Evolutionary conservation across 495 filamentous ascomycete species (phyloP).

Genomic region (Hypoxylon perforatum): DNA sequence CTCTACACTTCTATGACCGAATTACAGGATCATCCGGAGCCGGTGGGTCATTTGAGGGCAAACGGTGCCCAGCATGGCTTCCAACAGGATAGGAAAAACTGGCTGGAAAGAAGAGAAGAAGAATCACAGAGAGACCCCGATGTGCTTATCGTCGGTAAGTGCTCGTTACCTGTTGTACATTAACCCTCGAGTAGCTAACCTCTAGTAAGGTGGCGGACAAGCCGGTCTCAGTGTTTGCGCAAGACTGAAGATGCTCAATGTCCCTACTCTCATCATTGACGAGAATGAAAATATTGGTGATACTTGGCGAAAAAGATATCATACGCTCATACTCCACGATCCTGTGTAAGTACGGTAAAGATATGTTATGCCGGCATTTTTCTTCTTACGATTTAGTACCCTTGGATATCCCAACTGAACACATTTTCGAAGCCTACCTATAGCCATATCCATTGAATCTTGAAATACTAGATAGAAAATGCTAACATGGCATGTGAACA

Average conservation of each 20-base stretch:
- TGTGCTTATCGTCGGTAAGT: conserved; percentile 74
- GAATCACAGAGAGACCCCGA: conserved; percentile 67
- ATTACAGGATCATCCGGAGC: conserved; percentile 64
- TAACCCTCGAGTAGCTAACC: conserved; percentile 12
- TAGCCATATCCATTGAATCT: too few species aligned
- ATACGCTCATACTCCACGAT: conserved; percentile 75
- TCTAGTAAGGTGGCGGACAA: conserved; percentile 62
- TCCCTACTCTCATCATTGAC: conserved; percentile 75
- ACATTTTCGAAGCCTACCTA: too few species aligned
- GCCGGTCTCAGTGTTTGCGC: conserved; percentile 72
- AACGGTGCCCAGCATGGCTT: conserved; percentile 64
- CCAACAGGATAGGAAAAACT: conserved; percentile 62
- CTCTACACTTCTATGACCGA: conserved; percentile 69
- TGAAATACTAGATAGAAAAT: too few species aligned
- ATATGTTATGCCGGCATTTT: too few species aligned
- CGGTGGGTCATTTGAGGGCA: conserved; percentile 57
- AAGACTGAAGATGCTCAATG: conserved; percentile 75
- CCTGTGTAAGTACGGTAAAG: conserved; percentile 63
- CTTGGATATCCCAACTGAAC: too few species aligned
- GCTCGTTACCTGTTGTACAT: neutral
- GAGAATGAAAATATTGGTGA: conserved; percentile 73
- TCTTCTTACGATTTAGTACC: too few species aligned
- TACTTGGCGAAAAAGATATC: conserved; percentile 79
- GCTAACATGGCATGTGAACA: too few species aligned
- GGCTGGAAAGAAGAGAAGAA: conserved; percentile 69